Conservation (phyloP, 108 stramenopile genomes). For the Cafeteria roenbergensis region DNA sequence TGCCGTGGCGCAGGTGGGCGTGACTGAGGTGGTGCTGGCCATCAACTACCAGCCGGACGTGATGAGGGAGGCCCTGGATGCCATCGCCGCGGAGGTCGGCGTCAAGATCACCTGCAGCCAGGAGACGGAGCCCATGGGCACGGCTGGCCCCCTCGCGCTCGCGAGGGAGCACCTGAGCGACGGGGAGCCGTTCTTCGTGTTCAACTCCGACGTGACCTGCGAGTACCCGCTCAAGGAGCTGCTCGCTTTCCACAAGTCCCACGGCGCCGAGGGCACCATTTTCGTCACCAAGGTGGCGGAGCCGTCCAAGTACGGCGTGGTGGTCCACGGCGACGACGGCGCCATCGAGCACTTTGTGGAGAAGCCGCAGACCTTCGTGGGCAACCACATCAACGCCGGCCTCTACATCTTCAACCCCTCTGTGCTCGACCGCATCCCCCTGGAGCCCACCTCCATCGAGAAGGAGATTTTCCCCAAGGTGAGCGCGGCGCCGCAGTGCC, state of each 20-base stretch:
- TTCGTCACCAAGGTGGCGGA: conserved; percentile 3
- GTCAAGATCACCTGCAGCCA: not conserved
- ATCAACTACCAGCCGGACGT: not conserved
- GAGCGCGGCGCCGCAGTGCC: too few species aligned
- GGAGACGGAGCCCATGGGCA: conserved; percentile 5
- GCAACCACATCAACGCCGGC: conserved; percentile 7
- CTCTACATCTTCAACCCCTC: conserved; percentile 8
- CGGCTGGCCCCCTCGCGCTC: conserved; percentile 4
- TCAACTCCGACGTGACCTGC: conserved; percentile 12
- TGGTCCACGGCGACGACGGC: conserved; percentile 4
- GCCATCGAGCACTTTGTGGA: conserved; percentile 3
- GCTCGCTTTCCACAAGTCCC: conserved; percentile 8
- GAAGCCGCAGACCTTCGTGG: not conserved
- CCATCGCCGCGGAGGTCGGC: not conserved
- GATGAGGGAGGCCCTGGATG: not conserved
- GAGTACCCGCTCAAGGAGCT: conserved; percentile 3
- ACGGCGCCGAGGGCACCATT: conserved; percentile 6
- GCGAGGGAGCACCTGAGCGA: not conserved
- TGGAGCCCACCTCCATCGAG: conserved; percentile 4
- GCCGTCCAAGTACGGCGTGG: conserved; percentile 13
- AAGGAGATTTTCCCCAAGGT: conserved; percentile 3
- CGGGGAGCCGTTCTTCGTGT: conserved; percentile 8
- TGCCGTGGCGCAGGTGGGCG: not conserved
- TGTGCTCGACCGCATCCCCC: conserved; percentile 1
- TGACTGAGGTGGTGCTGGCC: conserved; percentile 5